These are phyloP conservation scores for Carex littledalei DNA, from an alignment of 176 grass and related monocot genomes.

Conservation along the genomic window DNA sequence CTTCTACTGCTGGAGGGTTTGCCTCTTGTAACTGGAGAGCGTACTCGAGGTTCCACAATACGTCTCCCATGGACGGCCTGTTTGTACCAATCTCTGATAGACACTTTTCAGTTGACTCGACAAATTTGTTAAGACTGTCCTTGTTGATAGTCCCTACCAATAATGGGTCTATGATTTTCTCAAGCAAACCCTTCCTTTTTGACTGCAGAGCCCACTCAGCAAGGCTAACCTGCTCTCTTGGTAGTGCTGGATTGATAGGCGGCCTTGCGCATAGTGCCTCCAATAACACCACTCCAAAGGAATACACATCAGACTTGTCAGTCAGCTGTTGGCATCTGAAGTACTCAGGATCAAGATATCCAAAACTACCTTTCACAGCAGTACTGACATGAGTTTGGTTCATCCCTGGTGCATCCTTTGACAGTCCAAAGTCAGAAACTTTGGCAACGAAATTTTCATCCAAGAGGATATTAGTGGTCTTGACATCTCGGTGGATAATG, in stretches of 20 bases:
- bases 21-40: slow-evolving; percentile 80
- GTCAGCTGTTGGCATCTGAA: slow-evolving; percentile 98
- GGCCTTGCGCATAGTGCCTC: slow-evolving; percentile 79
- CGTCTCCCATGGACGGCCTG: slow-evolving; percentile 87
- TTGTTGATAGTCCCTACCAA: slow-evolving; percentile 75
- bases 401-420: slow-evolving; percentile 86
- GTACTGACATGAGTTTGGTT: slow-evolving; percentile 97
- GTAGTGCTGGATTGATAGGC: slow-evolving; percentile 71
- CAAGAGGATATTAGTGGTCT: slow-evolving; percentile 98
- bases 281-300: slow-evolving; percentile 87
- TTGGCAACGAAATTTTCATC: slow-evolving; percentile 95
- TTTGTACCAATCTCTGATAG: slow-evolving; percentile 65
- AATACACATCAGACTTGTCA: slow-evolving; percentile 98
- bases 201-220: slow-evolving; percentile 95
- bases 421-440: slow-evolving; percentile 83
- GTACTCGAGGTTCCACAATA: slow-evolving; percentile 97
- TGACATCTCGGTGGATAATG: slow-evolving; percentile 99
- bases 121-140: slow-evolving; percentile 79
- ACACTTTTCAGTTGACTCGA: slow-evolving; percentile 84
- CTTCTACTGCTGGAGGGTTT: slow-evolving; percentile 39
- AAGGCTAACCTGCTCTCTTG: slow-evolving; percentile 85
- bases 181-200: slow-evolving; percentile 80
- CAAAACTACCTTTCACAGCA: slow-evolving; percentile 97
- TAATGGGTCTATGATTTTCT: slow-evolving; percentile 93
- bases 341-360: slow-evolving; percentile 99